Conservation (phyloP, 2,329 filamentous ascomycete species). For the Helotiales sp. region DNA sequence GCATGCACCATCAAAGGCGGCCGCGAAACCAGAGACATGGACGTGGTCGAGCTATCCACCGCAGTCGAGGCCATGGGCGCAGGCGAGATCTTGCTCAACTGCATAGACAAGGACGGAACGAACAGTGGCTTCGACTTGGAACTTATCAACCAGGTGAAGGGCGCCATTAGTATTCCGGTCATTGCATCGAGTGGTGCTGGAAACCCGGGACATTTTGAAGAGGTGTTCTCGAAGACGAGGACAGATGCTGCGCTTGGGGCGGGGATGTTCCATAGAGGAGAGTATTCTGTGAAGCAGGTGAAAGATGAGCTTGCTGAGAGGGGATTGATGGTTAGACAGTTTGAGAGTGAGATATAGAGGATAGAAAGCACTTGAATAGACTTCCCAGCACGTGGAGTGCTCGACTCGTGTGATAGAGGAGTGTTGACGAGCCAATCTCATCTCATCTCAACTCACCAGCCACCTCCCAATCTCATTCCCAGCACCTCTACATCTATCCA, state of each 20-base stretch:
- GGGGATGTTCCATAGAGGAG: constrained; percentile 95
- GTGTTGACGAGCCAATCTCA: too few species aligned
- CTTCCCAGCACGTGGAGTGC: neutral
- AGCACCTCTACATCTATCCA: neutral
- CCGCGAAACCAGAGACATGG: constrained; percentile 89
- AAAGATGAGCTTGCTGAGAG: constrained; percentile 78
- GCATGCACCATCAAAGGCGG: constrained; percentile 97
- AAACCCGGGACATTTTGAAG: constrained; percentile 82
- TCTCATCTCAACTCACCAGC: too few species aligned
- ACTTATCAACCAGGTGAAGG: constrained; percentile 86
- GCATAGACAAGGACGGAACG: constrained; percentile 95
- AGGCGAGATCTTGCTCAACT: constrained; percentile 94
- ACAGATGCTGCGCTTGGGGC: constrained; percentile 94
- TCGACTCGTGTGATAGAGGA: too few species aligned
- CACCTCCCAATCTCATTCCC: too few species aligned
- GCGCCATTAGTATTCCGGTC: constrained; percentile 86
- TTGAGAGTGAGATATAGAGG: constrained; percentile 55
- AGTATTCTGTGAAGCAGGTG: constrained; percentile 93
- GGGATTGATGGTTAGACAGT: constrained; percentile 78
- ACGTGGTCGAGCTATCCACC: constrained; percentile 84
- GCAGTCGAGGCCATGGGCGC: constrained; percentile 96
- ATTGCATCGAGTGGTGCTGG: constrained; percentile 95
- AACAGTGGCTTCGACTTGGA: constrained; percentile 95
- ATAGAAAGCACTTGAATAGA: neutral
- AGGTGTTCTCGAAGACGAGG: constrained; percentile 84